These are phyloP conservation scores for Botrytis paeoniae DNA, from an alignment of 2,329 filamentous ascomycete species.

Conservation along the genomic window DNA sequence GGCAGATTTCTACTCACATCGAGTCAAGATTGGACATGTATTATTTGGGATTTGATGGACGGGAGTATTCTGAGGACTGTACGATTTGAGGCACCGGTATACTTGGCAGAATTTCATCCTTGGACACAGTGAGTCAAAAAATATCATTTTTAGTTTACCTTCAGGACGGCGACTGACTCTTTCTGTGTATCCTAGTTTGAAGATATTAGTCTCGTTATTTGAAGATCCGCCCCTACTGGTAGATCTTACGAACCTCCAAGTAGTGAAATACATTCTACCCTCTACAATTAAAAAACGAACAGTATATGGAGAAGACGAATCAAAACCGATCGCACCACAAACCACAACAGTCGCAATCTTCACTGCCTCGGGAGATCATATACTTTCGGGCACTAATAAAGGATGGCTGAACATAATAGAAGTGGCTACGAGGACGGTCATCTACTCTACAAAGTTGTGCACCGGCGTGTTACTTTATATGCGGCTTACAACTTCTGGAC, in stretches of 20 bases:
- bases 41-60: constrained; percentile 85
- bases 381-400: constrained; percentile 90
- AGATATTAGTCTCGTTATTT: constrained; percentile 88
- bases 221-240: constrained; percentile 90
- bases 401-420: constrained; percentile 96
- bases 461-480: constrained; percentile 85
- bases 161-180: constrained; percentile 6
- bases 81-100: constrained; percentile 88
- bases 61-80: constrained; percentile 73
- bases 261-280: constrained; percentile 73
- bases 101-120: constrained; percentile 93
- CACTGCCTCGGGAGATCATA: constrained; percentile 79
- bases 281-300: constrained; percentile 72
- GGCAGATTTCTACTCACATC: constrained; percentile 89
- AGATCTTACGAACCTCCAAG: constrained; percentile 67
- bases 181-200: constrained; percentile 52
- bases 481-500: constrained; percentile 77
- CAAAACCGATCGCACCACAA: constrained; percentile 84
- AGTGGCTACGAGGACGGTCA: constrained; percentile 72
- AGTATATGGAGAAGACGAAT: constrained; percentile 65
- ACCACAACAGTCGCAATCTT: constrained; percentile 92
- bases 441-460: constrained; percentile 87
- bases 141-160: neutral
- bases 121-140: constrained; percentile 67
- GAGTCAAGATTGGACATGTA: constrained; percentile 94